Evolutionary conservation across 129 eudicot species (phyloP).

Genomic region (Artemisia annua): DNA sequence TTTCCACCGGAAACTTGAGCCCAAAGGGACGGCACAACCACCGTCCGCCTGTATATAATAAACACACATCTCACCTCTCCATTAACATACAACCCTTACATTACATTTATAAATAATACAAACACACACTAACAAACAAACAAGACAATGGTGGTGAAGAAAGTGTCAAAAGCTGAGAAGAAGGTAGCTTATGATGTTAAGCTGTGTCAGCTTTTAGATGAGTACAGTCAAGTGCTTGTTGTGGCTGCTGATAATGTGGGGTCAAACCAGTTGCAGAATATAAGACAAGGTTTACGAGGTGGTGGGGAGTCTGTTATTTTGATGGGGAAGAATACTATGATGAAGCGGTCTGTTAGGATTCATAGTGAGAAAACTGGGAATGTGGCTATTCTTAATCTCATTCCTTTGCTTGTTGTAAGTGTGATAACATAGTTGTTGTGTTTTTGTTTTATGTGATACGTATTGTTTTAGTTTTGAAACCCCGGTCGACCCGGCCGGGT

Average conservation of each 20-base stretch:
- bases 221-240: slow-evolving; percentile 59
- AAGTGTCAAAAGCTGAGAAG: slow-evolving; percentile 66
- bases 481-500: too few relatives aligned
- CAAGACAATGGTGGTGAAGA: slow-evolving; percentile 70
- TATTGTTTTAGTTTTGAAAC: too few relatives aligned
- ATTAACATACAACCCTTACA: not conserved
- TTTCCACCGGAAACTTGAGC: too few relatives aligned
- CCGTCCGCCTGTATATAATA: slow-evolving; percentile 75
- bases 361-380: slow-evolving; percentile 72
- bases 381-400: slow-evolving; percentile 40
- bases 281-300: slow-evolving; percentile 52
- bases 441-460: not conserved
- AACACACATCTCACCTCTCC: too few relatives aligned
- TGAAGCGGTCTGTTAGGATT: slow-evolving; percentile 66
- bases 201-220: slow-evolving; percentile 62
- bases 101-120: slow-evolving; percentile 3
- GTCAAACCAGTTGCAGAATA: slow-evolving; percentile 64
- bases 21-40: too few relatives aligned
- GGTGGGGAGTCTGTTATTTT: slow-evolving; percentile 64
- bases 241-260: slow-evolving; percentile 75
- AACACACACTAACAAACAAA: not conserved
- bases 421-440: not conserved
- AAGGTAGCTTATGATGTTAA: slow-evolving; percentile 67
- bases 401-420: slow-evolving; percentile 58
- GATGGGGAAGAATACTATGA: slow-evolving; percentile 86